These are phyloP conservation scores for Mycena capillaripes DNA, from an alignment of 768 basidiomycete genomes.

Conservation along the genomic window DNA sequence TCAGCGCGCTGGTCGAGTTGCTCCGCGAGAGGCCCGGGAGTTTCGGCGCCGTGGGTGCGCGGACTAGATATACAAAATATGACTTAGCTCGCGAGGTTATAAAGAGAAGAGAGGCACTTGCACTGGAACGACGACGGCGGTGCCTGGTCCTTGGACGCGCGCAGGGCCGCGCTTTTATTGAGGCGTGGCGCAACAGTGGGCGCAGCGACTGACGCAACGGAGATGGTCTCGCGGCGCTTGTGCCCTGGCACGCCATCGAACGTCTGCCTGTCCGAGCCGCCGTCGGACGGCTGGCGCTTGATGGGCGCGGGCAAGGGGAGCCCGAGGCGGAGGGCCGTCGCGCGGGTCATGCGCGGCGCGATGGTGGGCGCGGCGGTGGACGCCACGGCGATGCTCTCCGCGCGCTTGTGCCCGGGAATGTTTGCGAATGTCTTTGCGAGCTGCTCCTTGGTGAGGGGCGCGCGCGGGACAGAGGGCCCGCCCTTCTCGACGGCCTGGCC, in stretches of 20 bases:
- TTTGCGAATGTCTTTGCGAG: slow-evolving; percentile 77
- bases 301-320: slow-evolving; percentile 59
- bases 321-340: slow-evolving; percentile 78
- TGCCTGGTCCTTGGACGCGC: slow-evolving; percentile 70
- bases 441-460: slow-evolving; percentile 72
- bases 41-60: slow-evolving; percentile 57
- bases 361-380: slow-evolving; percentile 81
- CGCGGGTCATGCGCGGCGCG: slow-evolving; percentile 82
- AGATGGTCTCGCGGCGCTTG: slow-evolving; percentile 81
- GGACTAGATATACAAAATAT: slow-evolving; percentile 56
- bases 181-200: slow-evolving; percentile 79
- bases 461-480: slow-evolving; percentile 59
- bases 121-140: slow-evolving; percentile 81
- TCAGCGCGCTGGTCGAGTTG: slow-evolving; percentile 54
- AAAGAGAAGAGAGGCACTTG: slow-evolving; percentile 52
- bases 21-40: slow-evolving; percentile 60
- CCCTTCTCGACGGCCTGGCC: slow-evolving; percentile 65
- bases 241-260: slow-evolving; percentile 91
- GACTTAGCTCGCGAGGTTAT: slow-evolving; percentile 3
- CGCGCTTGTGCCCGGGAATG: slow-evolving; percentile 87
- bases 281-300: slow-evolving; percentile 53
- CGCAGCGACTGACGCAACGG: slow-evolving; percentile 75
- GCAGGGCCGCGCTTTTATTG: slow-evolving; percentile 84
- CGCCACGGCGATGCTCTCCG: slow-evolving; percentile 76
- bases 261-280: slow-evolving; percentile 53